These are phyloP conservation scores for Telfairia occidentalis DNA, from an alignment of 331 rosid species.

Conservation along the genomic window DNA sequence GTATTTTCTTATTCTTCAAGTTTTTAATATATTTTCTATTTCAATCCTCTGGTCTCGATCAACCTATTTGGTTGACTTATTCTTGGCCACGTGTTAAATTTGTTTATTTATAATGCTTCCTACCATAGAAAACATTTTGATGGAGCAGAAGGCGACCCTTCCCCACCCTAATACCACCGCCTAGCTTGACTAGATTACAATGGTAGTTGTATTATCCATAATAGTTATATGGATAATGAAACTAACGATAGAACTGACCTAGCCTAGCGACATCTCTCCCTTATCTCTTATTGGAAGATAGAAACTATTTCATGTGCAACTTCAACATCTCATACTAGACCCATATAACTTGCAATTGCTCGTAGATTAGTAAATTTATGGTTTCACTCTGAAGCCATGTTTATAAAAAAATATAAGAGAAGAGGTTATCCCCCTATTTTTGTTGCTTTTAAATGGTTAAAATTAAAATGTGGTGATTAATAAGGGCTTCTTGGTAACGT, in stretches of 20 bases:
- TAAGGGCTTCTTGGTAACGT: neutral
- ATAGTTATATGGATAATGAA: no score
- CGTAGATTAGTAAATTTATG: neutral
- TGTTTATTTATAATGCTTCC: neutral
- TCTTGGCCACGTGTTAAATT: neutral
- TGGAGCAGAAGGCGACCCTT: neutral
- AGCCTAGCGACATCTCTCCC: neutral
- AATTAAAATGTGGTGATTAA: neutral
- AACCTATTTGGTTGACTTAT: neutral
- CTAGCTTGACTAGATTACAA: neutral
- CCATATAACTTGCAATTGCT: neutral
- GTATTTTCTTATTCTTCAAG: neutral
- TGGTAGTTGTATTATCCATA: no score
- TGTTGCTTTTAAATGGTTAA: neutral
- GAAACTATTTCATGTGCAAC: neutral
- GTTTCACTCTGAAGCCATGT: neutral
- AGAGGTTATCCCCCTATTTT: neutral
- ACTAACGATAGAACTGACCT: neutral
- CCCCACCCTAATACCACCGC: neutral
- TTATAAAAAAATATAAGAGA: neutral
- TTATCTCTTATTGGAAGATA: neutral
- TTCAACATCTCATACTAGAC: neutral
- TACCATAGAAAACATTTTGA: neutral
- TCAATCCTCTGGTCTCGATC: neutral
- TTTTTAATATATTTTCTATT: neutral